Conservation (phyloP, 2,329 filamentous ascomycete species). For the Pseudogymnoascus sp. region DNA sequence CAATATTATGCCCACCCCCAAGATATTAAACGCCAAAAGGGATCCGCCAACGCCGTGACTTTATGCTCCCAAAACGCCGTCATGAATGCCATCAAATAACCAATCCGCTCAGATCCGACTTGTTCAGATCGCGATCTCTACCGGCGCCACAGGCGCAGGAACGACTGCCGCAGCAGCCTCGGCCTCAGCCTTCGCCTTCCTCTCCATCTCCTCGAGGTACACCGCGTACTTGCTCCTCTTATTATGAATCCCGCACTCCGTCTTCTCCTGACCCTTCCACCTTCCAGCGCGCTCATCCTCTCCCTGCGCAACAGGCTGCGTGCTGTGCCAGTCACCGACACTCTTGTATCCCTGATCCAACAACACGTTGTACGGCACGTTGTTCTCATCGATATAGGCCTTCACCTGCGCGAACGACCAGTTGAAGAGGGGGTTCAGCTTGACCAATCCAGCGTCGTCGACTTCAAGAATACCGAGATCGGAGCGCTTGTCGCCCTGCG, state of each 20-base stretch:
- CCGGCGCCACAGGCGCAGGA: background rate
- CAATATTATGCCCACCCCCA: background rate
- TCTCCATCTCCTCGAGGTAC: slow-evolving; percentile 38
- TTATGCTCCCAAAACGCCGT: background rate
- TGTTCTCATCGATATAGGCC: slow-evolving; percentile 73
- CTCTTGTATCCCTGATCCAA: slow-evolving; percentile 96
- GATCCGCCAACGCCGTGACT: background rate
- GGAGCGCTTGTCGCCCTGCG: slow-evolving; percentile 87
- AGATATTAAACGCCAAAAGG: slow-evolving; percentile 2
- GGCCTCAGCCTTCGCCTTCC: slow-evolving; percentile 25
- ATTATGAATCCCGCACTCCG: slow-evolving; percentile 98
- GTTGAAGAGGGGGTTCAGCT: slow-evolving; percentile 94
- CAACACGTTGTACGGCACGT: slow-evolving; percentile 88
- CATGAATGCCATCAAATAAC: slow-evolving; percentile 2
- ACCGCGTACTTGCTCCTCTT: slow-evolving; percentile 88
- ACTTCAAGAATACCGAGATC: slow-evolving; percentile 86
- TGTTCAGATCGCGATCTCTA: background rate
- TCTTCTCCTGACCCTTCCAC: slow-evolving; percentile 95
- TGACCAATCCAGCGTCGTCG: slow-evolving; percentile 79
- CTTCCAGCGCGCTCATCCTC: slow-evolving; percentile 94
- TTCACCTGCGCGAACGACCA: slow-evolving; percentile 90
- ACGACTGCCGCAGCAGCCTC: background rate
- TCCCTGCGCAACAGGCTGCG: slow-evolving; percentile 75
- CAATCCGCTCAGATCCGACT: background rate
- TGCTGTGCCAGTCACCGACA: slow-evolving; percentile 96